Percentiles rank a stretch among this genome's conserved stretches.
phyloP scores from a whole-genome alignment of 805 yeast species.

The Wickerhamomyces sydowiorum region DNA sequence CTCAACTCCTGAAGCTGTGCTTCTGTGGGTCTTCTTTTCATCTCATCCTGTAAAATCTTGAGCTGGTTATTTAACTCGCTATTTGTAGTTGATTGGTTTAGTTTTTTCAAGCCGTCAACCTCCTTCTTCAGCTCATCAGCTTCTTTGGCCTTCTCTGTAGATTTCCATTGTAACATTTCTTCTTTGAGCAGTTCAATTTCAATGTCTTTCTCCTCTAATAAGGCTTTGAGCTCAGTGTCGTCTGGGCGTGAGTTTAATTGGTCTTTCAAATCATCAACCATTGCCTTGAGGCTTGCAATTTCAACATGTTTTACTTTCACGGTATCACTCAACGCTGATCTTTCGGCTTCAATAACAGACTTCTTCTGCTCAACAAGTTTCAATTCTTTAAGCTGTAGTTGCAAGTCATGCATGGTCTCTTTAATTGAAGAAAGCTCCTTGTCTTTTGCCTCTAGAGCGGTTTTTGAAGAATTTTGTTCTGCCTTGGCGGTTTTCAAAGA shows the following conservation, averaged over 20 bases:
- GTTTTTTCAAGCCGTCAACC: slow-evolving; percentile 3
- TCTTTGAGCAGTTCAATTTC: slow-evolving; percentile 21
- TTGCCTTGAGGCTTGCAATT: slow-evolving; percentile 2
- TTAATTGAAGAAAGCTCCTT: neutral
- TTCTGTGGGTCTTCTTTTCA: slow-evolving; percentile 33
- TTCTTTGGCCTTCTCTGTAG: slow-evolving; percentile 3
- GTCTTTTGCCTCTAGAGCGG: neutral
- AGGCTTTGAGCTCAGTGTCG: neutral
- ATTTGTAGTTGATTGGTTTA: slow-evolving; percentile 13
- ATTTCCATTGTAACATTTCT: slow-evolving; percentile 13
- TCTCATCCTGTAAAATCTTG: slow-evolving; percentile 14
- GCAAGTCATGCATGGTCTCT: neutral
- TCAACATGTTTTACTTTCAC: slow-evolving; percentile 4
- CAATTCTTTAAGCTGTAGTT: neutral
- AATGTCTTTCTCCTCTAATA: slow-evolving; percentile 16
- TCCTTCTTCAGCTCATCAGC: slow-evolving; percentile 7
- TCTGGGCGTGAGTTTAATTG: slow-evolving; percentile 11
- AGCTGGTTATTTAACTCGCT: slow-evolving; percentile 22
- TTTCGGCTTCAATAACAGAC: neutral
- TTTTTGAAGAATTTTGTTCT: too few species aligned
- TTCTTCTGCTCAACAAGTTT: neutral
- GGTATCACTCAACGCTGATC: neutral
- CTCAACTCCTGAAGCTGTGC: slow-evolving; percentile 39
- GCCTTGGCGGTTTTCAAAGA: neutral
- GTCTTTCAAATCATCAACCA: slow-evolving; percentile 5